Evolutionary conservation across 768 basidiomycete genomes (phyloP).

Genomic region (Panellus pusillus): DNA sequence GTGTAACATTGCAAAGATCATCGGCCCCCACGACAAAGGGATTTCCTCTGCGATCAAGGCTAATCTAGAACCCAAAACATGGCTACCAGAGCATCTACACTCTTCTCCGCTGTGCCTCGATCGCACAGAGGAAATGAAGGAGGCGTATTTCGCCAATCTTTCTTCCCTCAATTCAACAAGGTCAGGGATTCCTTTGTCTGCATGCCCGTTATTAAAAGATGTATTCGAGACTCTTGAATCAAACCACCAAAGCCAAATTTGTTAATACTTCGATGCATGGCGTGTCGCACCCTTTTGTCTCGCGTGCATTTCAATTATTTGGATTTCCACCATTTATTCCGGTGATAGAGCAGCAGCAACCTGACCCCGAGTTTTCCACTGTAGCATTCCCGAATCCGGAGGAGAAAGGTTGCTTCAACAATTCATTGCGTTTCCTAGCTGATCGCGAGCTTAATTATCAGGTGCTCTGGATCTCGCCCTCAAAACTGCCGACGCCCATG

Average conservation of each 20-base stretch:
- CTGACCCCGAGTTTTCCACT: constrained; percentile 86
- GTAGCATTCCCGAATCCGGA: constrained; percentile 89
- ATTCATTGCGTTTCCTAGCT: background rate
- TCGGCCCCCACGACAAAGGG: constrained; percentile 77
- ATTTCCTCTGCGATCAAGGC: constrained; percentile 66
- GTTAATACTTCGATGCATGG: constrained; percentile 93
- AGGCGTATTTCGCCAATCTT: constrained; percentile 54
- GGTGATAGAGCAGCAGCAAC: constrained; percentile 64
- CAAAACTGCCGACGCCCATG: constrained; percentile 51
- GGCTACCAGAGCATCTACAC: constrained; percentile 36
- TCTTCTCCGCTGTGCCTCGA: constrained; percentile 52
- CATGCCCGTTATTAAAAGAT: constrained; percentile 16
- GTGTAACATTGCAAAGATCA: constrained; percentile 54
- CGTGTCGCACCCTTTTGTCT: constrained; percentile 69
- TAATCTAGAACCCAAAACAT: constrained; percentile 57
- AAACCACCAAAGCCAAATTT: constrained; percentile 48
- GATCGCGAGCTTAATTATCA: too few species aligned
- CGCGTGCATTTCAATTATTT: constrained; percentile 54
- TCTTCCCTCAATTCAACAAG: constrained; percentile 27
- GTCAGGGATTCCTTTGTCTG: background rate
- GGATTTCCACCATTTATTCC: constrained; percentile 61
- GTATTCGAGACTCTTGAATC: constrained; percentile 36
- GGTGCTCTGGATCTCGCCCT: constrained; percentile 67
- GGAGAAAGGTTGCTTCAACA: constrained; percentile 63
- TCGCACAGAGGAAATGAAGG: constrained; percentile 56